Base-by-base conservation (phyloP, 495 filamentous ascomycete genomes). In the Trichoderma erinaceum region DNA sequence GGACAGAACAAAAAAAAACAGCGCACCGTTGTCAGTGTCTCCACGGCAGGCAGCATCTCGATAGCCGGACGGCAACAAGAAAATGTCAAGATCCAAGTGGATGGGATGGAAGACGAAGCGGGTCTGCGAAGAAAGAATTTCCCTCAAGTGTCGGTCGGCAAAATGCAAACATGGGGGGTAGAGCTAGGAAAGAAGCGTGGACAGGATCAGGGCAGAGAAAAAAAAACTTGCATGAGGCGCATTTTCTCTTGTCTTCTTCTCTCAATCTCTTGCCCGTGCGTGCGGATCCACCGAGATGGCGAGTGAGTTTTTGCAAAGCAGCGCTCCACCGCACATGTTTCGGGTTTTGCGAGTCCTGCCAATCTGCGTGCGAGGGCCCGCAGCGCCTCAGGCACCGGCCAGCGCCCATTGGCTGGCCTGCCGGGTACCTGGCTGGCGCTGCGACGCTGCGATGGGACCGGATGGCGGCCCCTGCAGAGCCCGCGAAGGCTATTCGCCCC, bases 391-490 rank as follows among this genome's bases (percentile, higher is more conserved):
- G 56, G 56, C 56, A 61, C 56, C 56, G 56, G 23, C 56, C 56
- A 29, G 8, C 56, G 56, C 56, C 56, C 56, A 61, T 61, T 61
- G 56, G 56, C 56, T 61, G 56, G 56, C 25, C 4, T 3, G 16
- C 25, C 56, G 56, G 56, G 56, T 61, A 61, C 56, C 56, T 61
- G 56, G 56, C 7, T 61, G 56, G 56, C 25, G 13, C 56, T 61
- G 56, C 56, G 56, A 61, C 56, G 56, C 56, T 61, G 56, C 25
- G 56, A 61, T 23, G 56, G 56, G 56, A 32, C 56, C 56, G 27
- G 56, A 61, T 32, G 27, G 56, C 56, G 56, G 56, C 56, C 56
- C 56, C 56, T 61, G 56, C 56, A 61, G 56, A 29, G 56, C 25
- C 56, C 56, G 56, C 50, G 16, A 61, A 32, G 56, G 56, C 56